Base-by-base conservation (phyloP, 768 basidiomycete genomes). In the Collybia sordida region DNA sequence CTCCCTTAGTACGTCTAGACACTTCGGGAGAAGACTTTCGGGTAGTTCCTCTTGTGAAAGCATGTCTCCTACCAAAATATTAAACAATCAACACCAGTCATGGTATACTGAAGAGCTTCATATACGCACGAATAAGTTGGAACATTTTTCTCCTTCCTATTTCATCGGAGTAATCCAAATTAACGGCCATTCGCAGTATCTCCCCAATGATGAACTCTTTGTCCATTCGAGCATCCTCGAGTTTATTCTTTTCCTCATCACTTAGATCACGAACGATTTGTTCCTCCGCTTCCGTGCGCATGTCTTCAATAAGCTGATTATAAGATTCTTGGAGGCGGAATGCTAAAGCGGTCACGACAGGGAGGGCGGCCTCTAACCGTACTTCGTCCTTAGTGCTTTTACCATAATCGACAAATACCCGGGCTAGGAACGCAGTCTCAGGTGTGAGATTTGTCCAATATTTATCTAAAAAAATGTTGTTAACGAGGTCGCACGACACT, bases 91-190 rank as follows among this genome's bases (percentile, higher is more conserved):
- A 28, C 42, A 23, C 42, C 22, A 50, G 40, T n/a, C n/a, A n/a
- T n/a, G 6, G 8, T 41, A 4, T 22, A 35, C n/a, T 21, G 19
- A 31, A 38, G 9, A 47, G 42, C 22, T 49, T 52, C 37, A 15
- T 24, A 25, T 15, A 83, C 89, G 66, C 53, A 88, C 93, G 83
- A 58, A 95, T 83, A 25, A 95, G 83, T 43, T 81, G 76, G 59
- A 89, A 90, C 86, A 94, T 93, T 68, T 88, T 89, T 51, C 93
- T 71, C 51, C 93, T 71, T 3, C 96, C 95, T 51, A 88, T 90
- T 66, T 97, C 93, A 68, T 98, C 96, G 0, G 85, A 81, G 59
- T 95, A 98, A 65, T 98, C 95, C 22, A 93, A 72, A 52, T 87
- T 80, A 3, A 88, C 76, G 0, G 90, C 90, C 24, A 96, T 70